These are phyloP conservation scores for Cenchrus purpureus DNA, from an alignment of 176 grass and related monocot genomes.

Conservation along the genomic window DNA sequence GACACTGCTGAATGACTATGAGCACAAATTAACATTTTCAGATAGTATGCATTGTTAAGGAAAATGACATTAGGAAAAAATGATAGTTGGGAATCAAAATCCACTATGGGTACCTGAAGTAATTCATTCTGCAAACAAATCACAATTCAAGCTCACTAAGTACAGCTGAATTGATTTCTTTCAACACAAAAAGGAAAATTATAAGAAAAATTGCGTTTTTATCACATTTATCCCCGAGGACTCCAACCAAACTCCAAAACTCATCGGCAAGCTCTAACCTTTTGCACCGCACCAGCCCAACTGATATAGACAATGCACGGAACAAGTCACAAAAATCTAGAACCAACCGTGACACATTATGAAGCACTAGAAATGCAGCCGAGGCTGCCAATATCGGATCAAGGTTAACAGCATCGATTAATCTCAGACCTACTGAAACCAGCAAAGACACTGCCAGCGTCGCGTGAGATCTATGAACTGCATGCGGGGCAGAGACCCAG, in stretches of 20 bases:
- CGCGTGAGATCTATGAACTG: neutral
- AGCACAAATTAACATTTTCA: neutral
- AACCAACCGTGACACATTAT: neutral
- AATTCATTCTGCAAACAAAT: neutral
- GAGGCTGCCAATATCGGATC: neutral
- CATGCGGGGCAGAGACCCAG: no score
- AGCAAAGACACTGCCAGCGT: neutral
- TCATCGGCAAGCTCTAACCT: neutral
- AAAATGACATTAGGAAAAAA: neutral
- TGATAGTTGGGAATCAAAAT: neutral
- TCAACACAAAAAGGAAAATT: neutral
- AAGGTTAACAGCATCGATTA: neutral
- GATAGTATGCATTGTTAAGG: neutral
- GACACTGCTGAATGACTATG: neutral
- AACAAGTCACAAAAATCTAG: neutral
- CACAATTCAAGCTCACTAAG: neutral
- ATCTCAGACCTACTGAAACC: neutral
- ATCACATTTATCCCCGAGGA: neutral
- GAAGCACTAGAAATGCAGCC: neutral
- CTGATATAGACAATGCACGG: neutral
- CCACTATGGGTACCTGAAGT: neutral
- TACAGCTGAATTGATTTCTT: neutral
- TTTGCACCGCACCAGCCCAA: neutral
- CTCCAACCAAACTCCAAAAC: neutral
- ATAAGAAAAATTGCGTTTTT: neutral